Conservation (phyloP, 2,329 filamentous ascomycete genomes). For the Chaetomium sp. region DNA sequence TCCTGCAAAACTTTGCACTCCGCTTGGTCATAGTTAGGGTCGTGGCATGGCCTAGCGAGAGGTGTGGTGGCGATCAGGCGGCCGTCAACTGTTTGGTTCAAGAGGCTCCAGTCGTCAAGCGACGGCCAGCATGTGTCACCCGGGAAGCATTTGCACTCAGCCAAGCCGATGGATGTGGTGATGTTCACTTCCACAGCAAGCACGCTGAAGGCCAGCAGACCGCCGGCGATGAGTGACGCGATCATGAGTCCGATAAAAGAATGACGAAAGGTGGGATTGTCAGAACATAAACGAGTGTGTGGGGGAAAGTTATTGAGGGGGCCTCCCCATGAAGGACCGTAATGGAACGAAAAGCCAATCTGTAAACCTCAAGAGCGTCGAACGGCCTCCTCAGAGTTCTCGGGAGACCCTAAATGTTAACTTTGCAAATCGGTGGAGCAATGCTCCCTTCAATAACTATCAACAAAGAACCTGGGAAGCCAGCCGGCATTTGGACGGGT, state of each 20-base stretch:
- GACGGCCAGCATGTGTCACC: slow-evolving; percentile 46
- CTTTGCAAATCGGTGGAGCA: neutral
- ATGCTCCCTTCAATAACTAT: neutral
- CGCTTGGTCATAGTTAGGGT: slow-evolving; percentile 38
- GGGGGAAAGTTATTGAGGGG: neutral
- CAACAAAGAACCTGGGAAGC: neutral
- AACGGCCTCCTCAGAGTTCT: neutral
- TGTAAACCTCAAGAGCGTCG: neutral
- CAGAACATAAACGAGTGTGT: slow-evolving; percentile 6
- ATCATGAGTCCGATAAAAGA: slow-evolving; percentile 17
- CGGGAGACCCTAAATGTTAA: too few species aligned
- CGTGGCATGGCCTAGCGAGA: slow-evolving; percentile 31
- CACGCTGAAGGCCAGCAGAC: slow-evolving; percentile 13
- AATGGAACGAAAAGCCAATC: neutral
- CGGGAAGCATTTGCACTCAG: slow-evolving; percentile 40
- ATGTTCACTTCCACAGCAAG: neutral
- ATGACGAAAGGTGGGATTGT: neutral
- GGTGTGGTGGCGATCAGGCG: slow-evolving; percentile 39
- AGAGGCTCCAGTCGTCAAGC: slow-evolving; percentile 32
- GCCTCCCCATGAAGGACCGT: slow-evolving; percentile 3
- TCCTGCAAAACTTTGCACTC: slow-evolving; percentile 37
- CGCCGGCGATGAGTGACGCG: slow-evolving; percentile 11
- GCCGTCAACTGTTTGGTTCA: slow-evolving; percentile 45
- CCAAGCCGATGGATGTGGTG: neutral
- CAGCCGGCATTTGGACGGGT: too few species aligned